phyloP scores from a whole-genome alignment of 1,139 yeast genomes.

The Arxiozyma bovina region DNA sequence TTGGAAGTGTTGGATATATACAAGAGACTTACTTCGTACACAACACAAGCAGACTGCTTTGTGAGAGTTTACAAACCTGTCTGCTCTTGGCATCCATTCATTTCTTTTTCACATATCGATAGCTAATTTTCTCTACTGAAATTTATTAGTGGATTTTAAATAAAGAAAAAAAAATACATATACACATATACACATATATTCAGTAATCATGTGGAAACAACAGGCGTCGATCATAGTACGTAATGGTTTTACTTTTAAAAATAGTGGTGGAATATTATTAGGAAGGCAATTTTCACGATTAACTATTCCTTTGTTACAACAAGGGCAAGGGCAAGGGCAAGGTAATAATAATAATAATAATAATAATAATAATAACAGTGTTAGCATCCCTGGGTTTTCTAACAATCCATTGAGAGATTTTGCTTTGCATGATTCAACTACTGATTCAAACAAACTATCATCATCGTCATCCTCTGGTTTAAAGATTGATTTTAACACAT shows the following conservation, averaged over 20 bases:
- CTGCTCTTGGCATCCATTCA: not conserved
- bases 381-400: not conserved
- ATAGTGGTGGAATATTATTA: not conserved
- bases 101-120: not conserved
- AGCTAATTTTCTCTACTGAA: not conserved
- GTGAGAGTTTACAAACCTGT: too few species aligned
- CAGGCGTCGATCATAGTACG: not conserved
- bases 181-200: too few species aligned
- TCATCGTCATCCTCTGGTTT: not conserved
- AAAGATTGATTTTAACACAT: not conserved
- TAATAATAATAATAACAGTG: not conserved
- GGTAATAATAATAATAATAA: not conserved
- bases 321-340: not conserved
- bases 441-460: not conserved
- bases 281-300: not conserved
- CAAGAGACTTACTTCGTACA: not conserved
- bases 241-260: not conserved
- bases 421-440: not conserved
- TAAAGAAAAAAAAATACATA: not conserved
- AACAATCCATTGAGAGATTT: conserved; percentile 2
- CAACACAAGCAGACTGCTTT: too few species aligned
- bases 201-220: not conserved
- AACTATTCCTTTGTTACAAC: not conserved
- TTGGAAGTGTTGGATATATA: too few species aligned
- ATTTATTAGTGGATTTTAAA: not conserved